Evolutionary conservation across 768 basidiomycete species (phyloP).

Genomic region (Erythrobasidium yunnanense): DNA sequence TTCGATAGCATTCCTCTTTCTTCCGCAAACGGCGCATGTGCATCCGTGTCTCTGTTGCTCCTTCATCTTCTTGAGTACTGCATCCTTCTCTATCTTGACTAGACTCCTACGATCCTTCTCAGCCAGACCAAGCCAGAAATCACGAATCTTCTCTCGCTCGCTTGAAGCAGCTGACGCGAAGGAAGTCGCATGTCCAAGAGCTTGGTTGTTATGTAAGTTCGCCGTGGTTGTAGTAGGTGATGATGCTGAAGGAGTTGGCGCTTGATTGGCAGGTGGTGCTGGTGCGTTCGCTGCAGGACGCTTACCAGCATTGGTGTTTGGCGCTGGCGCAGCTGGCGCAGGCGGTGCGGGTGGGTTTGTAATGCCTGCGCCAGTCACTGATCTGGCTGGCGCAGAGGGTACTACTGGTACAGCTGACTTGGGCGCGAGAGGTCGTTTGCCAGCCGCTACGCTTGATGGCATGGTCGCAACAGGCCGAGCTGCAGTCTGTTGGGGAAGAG

Average conservation of each 20-base stretch:
- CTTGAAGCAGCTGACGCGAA: constrained; percentile 32
- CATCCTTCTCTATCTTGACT: constrained; percentile 96
- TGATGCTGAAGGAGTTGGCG: neutral
- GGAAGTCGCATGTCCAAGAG: constrained; percentile 26
- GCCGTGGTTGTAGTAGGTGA: neutral
- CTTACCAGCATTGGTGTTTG: constrained; percentile 1
- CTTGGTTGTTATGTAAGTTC: neutral
- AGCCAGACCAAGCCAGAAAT: constrained; percentile 86
- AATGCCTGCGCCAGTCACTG: constrained; percentile 13
- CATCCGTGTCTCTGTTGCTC: constrained; percentile 97
- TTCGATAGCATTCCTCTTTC: constrained; percentile 90
- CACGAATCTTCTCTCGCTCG: constrained; percentile 92
- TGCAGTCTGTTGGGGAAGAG: neutral
- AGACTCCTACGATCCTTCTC: constrained; percentile 82
- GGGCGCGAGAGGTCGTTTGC: constrained; percentile 32
- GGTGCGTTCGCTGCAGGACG: neutral
- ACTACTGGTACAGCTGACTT: constrained; percentile 50
- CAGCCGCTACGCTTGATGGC: constrained; percentile 7
- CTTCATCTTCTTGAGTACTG: constrained; percentile 96
- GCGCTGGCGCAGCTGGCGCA: neutral
- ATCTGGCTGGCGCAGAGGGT: constrained; percentile 21
- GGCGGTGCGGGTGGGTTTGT: constrained; percentile 23
- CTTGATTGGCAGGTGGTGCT: neutral
- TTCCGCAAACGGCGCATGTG: constrained; percentile 86
- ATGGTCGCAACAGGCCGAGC: neutral